A percentile compares a stretch with the other conserved stretches of the same genome.
Conservation (phyloP, 768 basidiomycete species). For the Mycena vitilis region DNA sequence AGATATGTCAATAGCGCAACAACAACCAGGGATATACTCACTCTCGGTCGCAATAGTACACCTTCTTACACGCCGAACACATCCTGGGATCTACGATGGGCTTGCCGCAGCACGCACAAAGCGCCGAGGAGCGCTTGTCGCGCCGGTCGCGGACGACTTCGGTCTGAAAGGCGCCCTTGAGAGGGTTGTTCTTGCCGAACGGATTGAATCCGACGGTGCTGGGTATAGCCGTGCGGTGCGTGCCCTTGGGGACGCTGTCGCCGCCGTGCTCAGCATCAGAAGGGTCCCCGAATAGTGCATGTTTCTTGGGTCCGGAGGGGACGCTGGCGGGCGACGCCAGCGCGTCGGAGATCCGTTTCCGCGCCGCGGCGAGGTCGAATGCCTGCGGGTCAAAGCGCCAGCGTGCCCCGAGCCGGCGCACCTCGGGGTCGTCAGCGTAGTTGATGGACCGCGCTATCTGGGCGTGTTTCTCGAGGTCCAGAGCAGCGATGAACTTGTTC, state of each 20-base stretch:
- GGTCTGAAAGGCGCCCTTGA: slow-evolving; percentile 20
- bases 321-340: slow-evolving; percentile 31
- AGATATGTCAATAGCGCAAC: background rate
- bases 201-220: slow-evolving; percentile 7
- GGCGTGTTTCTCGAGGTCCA: slow-evolving; percentile 20
- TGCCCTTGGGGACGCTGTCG: slow-evolving; percentile 25
- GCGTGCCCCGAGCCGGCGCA: slow-evolving; percentile 20
- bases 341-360: slow-evolving; percentile 23
- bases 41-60: slow-evolving; percentile 29
- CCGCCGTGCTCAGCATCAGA: too few species aligned
- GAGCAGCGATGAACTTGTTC: slow-evolving; percentile 14
- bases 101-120: slow-evolving; percentile 31
- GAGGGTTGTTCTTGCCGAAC: slow-evolving; percentile 2
- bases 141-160: slow-evolving; percentile 27
- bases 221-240: slow-evolving; percentile 17
- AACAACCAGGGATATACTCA: background rate
- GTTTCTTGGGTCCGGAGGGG: slow-evolving; percentile 28
- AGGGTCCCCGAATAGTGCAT: slow-evolving; percentile 4
- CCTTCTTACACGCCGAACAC: slow-evolving; percentile 27
- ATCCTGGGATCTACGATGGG: slow-evolving; percentile 22
- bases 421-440: slow-evolving; percentile 24
- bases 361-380: slow-evolving; percentile 25
- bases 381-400: slow-evolving; percentile 25
- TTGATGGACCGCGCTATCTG: slow-evolving; percentile 21
- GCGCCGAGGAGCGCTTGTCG: slow-evolving; percentile 23